A percentile compares a stretch with the other conserved stretches of the same genome.
phyloP scores from a whole-genome alignment of 2,329 filamentous ascomycete species.

The Sclerotinia nivalis region DNA sequence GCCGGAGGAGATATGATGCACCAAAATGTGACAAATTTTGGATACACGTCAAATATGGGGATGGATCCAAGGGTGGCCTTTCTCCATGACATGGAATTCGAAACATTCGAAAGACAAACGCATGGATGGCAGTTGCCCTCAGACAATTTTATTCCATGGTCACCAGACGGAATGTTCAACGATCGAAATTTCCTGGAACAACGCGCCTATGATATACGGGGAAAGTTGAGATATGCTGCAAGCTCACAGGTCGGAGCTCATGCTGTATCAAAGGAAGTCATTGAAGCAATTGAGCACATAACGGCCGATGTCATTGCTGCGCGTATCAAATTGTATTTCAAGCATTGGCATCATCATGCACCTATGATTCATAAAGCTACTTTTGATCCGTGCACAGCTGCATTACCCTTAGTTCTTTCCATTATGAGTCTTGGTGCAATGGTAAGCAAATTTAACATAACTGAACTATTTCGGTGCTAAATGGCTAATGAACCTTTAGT shows the following conservation, averaged over 20 bases:
- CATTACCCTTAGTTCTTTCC: conserved; percentile 38
- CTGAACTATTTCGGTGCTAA: conserved; percentile 12
- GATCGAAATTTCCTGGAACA: conserved; percentile 34
- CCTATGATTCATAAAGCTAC: conserved; percentile 40
- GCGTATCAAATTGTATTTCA: conserved; percentile 39
- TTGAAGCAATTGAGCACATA: conserved; percentile 37
- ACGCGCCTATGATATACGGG: conserved; percentile 36
- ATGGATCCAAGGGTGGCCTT: conserved; percentile 30
- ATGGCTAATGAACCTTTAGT: conserved; percentile 28
- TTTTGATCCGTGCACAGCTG: conserved; percentile 38
- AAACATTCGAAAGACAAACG: conserved; percentile 35
- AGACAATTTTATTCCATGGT: conserved; percentile 33
- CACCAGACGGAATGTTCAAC: conserved; percentile 28
- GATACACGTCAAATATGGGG: conserved; percentile 27
- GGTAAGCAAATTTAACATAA: conserved; percentile 28
- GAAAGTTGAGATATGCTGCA: conserved; percentile 37
- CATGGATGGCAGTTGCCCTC: conserved; percentile 35
- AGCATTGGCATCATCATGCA: conserved; percentile 41
- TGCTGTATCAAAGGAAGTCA: conserved; percentile 31
- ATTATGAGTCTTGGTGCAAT: conserved; percentile 40
- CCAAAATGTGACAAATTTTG: conserved; percentile 8
- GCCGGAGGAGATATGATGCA: not conserved
- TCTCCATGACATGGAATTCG: conserved; percentile 36
- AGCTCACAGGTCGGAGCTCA: conserved; percentile 31
- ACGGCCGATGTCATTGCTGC: conserved; percentile 34